Conservation (phyloP, 1,139 yeast species). For the Diutina ranongensis region DNA sequence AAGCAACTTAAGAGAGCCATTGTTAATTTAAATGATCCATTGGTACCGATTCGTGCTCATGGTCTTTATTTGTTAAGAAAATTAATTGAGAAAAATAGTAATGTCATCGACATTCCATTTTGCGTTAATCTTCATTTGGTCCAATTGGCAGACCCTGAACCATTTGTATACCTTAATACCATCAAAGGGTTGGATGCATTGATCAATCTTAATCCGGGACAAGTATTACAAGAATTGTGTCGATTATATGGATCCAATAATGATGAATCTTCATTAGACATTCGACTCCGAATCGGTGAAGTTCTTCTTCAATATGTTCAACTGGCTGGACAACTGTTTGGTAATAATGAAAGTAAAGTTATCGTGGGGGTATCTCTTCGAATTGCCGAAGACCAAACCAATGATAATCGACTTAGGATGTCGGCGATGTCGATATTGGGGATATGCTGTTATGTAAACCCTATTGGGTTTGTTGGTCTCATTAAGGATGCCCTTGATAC, state of each 20-base stretch:
- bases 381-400: conserved; percentile 20
- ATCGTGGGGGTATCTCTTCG: conserved; percentile 24
- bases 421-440: conserved; percentile 82
- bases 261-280: conserved; percentile 37
- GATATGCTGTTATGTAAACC: conserved; percentile 46
- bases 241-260: conserved; percentile 21
- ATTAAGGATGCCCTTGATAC: conserved; percentile 59
- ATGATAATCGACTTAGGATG: conserved; percentile 61
- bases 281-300: conserved; percentile 68
- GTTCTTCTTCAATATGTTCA: conserved; percentile 54
- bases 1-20: conserved; percentile 42
- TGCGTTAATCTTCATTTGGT: conserved; percentile 51
- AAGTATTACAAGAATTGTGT: conserved; percentile 29
- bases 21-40: conserved; percentile 58
- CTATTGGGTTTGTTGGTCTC: conserved; percentile 36
- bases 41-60: conserved; percentile 78
- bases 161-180: conserved; percentile 74
- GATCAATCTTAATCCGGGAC: conserved; percentile 30
- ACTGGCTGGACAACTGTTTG: conserved; percentile 33
- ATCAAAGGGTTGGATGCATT: conserved; percentile 66
- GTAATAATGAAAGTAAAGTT: conserved; percentile 23
- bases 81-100: conserved; percentile 39
- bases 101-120: conserved; percentile 39
- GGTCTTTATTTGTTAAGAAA: conserved; percentile 61
- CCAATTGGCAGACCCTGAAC: conserved; percentile 69